phyloP scores from a whole-genome alignment of 1,284 basidiomycete genomes.

The Entoloma clypeatum region DNA sequence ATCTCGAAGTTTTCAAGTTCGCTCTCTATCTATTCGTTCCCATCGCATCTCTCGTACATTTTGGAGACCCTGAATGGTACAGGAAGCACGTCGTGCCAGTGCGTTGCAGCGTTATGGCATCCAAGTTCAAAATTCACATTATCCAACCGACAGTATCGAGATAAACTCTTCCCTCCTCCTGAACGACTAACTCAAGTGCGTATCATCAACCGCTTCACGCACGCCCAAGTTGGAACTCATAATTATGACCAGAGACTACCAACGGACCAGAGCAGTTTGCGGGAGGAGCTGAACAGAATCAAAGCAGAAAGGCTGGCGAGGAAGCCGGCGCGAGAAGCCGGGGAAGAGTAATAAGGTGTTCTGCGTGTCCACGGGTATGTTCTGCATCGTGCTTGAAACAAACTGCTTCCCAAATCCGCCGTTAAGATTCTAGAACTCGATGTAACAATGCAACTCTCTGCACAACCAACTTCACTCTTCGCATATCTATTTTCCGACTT shows the following conservation, averaged over 20 bases:
- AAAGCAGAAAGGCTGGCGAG: constrained; percentile 57
- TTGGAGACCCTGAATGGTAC: constrained; percentile 90
- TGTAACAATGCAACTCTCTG: background rate
- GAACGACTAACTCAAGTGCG: constrained; percentile 53
- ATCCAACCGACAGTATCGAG: constrained; percentile 54
- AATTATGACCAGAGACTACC: constrained; percentile 48
- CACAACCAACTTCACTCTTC: background rate
- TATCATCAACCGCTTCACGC: constrained; percentile 7
- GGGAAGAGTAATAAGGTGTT: constrained; percentile 23
- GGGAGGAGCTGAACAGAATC: constrained; percentile 66
- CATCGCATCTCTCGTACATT: constrained; percentile 79
- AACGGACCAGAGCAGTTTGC: constrained; percentile 57
- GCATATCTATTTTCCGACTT: constrained; percentile 22
- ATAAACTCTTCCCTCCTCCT: constrained; percentile 63
- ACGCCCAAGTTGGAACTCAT: background rate
- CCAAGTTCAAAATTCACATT: constrained; percentile 1
- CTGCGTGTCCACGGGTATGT: background rate
- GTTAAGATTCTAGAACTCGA: too few relatives aligned
- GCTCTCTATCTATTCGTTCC: constrained; percentile 88
- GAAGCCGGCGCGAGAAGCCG: constrained; percentile 36
- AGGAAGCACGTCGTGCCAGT: constrained; percentile 76
- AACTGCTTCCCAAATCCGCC: too few relatives aligned
- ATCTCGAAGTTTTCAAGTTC: constrained; percentile 88
- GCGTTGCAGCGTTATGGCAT: constrained; percentile 30
- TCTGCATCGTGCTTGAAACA: background rate